These are phyloP conservation scores for Dactylonectria estremocensis DNA, from an alignment of 2,329 filamentous ascomycete species.

Conservation along the genomic window DNA sequence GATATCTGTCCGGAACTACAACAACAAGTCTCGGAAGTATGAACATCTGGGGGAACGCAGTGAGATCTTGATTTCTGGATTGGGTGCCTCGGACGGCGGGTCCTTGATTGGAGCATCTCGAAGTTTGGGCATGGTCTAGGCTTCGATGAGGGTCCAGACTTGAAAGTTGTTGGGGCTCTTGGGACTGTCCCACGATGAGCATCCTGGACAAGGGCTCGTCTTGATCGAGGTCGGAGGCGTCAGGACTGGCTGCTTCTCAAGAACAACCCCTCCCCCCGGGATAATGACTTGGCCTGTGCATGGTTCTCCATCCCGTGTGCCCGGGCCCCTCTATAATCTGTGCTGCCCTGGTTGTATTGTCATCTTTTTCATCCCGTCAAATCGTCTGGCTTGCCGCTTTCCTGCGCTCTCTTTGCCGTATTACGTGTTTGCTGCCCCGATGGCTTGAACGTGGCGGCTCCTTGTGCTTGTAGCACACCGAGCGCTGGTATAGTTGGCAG, in stretches of 20 bases:
- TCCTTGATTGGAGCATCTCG: background rate
- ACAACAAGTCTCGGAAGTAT: too few relatives aligned
- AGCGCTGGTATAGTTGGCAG: background rate
- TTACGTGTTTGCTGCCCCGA: too few relatives aligned
- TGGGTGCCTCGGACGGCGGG: too few relatives aligned
- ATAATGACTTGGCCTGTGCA: background rate
- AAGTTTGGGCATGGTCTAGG: background rate
- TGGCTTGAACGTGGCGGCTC: background rate
- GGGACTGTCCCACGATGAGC: background rate
- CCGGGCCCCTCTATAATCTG: background rate
- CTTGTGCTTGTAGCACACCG: background rate
- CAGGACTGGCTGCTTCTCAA: background rate
- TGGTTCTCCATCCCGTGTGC: constrained; percentile 12
- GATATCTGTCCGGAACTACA: too few relatives aligned
- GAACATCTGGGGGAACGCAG: too few relatives aligned
- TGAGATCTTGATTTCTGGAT: too few relatives aligned
- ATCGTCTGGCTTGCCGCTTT: background rate
- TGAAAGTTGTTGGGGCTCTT: background rate
- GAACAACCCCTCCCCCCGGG: constrained; percentile 3
- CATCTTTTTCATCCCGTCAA: too few relatives aligned
- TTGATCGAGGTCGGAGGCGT: background rate
- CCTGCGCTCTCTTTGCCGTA: background rate
- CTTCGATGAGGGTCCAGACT: constrained; percentile 4
- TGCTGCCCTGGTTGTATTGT: background rate
- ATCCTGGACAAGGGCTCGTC: background rate